Percentiles rank a stretch among this genome's conserved stretches.
Conservation (phyloP, 2,329 filamentous ascomycete species). For the Escovopsis weberi region DNA sequence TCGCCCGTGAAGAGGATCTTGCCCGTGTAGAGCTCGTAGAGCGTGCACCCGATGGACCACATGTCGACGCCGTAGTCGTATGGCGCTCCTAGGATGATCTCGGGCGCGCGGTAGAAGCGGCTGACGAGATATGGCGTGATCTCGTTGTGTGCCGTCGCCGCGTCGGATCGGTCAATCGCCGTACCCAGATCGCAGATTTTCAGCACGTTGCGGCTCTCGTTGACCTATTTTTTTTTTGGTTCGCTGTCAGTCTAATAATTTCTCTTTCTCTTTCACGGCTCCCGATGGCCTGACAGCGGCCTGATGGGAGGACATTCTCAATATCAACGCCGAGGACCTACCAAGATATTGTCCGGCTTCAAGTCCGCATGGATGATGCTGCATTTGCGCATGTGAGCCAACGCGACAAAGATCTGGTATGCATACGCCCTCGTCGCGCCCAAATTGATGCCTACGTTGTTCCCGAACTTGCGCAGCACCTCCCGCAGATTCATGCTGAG, state of each 20-base stretch:
- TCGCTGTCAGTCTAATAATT: not conserved
- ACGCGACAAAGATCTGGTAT: conserved; percentile 82
- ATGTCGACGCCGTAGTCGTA: conserved; percentile 92
- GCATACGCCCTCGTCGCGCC: conserved; percentile 78
- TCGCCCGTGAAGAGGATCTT: conserved; percentile 92
- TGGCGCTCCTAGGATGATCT: conserved; percentile 92
- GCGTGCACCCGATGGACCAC: conserved; percentile 94
- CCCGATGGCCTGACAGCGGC: too few species aligned
- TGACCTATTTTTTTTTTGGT: conserved; percentile 34
- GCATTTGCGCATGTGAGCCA: conserved; percentile 79
- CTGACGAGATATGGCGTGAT: conserved; percentile 92
- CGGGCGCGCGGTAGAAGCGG: conserved; percentile 91
- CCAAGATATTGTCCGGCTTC: conserved; percentile 95
- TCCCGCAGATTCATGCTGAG: conserved; percentile 86
- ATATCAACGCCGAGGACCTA: conserved; percentile 18
- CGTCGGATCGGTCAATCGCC: conserved; percentile 79
- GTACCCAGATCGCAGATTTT: conserved; percentile 96
- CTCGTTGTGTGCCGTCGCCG: conserved; percentile 56
- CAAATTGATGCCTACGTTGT: conserved; percentile 84
- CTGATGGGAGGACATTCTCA: not conserved
- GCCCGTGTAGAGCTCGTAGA: conserved; percentile 94
- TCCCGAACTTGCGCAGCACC: conserved; percentile 88
- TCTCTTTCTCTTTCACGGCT: not conserved
- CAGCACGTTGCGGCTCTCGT: conserved; percentile 66
- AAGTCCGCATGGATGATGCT: conserved; percentile 91